Conservation (phyloP, 345 rosid species). For the Durio zibethinus region DNA sequence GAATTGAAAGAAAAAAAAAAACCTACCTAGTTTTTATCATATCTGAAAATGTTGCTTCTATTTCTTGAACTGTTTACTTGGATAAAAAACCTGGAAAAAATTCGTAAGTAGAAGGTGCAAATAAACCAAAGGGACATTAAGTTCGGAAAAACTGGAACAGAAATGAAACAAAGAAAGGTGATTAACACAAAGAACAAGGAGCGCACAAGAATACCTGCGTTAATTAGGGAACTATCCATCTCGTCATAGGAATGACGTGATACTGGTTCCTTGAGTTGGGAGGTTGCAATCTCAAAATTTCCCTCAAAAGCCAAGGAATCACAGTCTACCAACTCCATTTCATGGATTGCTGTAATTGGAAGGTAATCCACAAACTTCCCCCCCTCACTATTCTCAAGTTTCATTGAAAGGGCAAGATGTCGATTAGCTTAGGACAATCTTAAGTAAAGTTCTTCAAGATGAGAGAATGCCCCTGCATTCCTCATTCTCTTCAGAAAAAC, state of each 20-base stretch:
- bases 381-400: background rate
- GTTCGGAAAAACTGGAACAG: background rate
- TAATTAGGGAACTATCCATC: background rate
- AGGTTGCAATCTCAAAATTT: background rate
- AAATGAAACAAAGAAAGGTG: background rate
- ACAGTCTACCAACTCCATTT: background rate
- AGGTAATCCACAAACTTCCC: background rate
- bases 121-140: background rate
- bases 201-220: background rate
- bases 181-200: conserved; percentile 11
- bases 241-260: background rate
- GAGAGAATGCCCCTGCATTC: background rate
- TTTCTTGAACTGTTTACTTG: no score
- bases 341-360: background rate
- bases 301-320: background rate
- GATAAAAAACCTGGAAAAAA: no score
- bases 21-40: no score
- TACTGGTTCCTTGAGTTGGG: background rate
- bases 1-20: background rate
- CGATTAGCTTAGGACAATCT: background rate
- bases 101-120: background rate
- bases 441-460: background rate
- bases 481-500: background rate
- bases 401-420: background rate
- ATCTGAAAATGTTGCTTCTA: no score